A percentile compares a stretch with the other conserved stretches of the same genome.
These are phyloP conservation scores for Glycine latifolia DNA, from an alignment of 306 rosid genomes.

Conservation along the genomic window DNA sequence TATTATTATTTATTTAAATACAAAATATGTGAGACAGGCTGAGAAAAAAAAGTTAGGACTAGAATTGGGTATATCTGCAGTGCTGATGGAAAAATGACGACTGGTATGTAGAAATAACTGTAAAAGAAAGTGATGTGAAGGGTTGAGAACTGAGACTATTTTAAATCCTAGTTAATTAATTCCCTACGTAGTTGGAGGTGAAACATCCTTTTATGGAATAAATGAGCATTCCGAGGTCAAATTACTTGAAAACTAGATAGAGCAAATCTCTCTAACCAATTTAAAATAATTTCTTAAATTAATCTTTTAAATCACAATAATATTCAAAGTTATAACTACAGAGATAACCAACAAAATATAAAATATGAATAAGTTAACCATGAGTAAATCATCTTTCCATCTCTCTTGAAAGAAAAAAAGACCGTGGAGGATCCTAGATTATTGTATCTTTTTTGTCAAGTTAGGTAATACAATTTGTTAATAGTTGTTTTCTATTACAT, in stretches of 20 bases:
- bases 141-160: not conserved
- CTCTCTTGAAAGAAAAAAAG: not conserved
- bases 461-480: not conserved
- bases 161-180: not conserved
- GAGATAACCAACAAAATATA: slow-evolving; percentile 8
- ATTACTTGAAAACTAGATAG: not conserved
- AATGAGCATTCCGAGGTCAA: not conserved
- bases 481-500: not conserved
- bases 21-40: no score
- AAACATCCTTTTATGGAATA: slow-evolving; percentile 6
- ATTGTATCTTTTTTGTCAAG: not conserved
- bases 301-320: not conserved
- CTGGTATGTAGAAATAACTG: not conserved
- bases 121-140: not conserved
- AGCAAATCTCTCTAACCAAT: slow-evolving; percentile 6
- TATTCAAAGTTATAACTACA: not conserved
- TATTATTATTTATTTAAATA: not conserved
- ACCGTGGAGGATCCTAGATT: not conserved
- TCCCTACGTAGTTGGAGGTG: not conserved
- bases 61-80: slow-evolving; percentile 4
- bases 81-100: not conserved
- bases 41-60: not conserved
- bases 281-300: not conserved
- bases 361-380: slow-evolving; percentile 3
- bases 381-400: not conserved